Base-by-base conservation (phyloP, 495 filamentous ascomycete species). In the Lasiosphaeria ovina region DNA sequence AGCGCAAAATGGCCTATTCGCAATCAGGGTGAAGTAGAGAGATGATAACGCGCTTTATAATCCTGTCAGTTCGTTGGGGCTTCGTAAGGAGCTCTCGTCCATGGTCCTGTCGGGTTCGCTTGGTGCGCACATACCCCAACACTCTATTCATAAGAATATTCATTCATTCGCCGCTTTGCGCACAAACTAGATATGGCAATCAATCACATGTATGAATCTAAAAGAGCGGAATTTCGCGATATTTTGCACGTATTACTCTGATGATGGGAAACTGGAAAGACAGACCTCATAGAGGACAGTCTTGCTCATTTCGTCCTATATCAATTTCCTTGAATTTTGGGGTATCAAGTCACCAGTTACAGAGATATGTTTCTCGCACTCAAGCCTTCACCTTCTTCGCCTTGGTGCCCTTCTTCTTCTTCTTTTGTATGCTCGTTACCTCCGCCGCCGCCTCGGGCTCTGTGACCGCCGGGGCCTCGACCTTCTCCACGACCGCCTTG, bases 21-120 rank as follows among this genome's bases (percentile, higher is more conserved):
- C 49, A 54, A 52, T 40, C 54, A 53, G 60, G 64, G 45, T 57
- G 71, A 75, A 75, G 72, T 65, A 75, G 72, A 75, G 31, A 35
- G 66, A 58, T 53, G 16, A 31, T 17, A 48, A 32, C 54, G 67
- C 70, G 64, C 62, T 68, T 75, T 70, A 72, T 70, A 74, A 75
- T 74, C 73, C 65, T 71, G 70, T 61, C 49, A 58, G 57, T 64
- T 64, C 59, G 60, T 54, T 57, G 51, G 51, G 60, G 33, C 24
- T 24, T 24, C 24, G 24, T 2, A 24, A 17, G 57, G 47, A 53
- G 49, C 54, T 64, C 57, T 44, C 40, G 49, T 54, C 38, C 44
- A 55, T 62, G 65, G 66, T 62, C 40, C 40, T 66, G 52, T 61
- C 65, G 66, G 73, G 73, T 75, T 75, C 73, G 73, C 73, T 75